Conservation (phyloP, 1,284 basidiomycete genomes). For the Malassezia arunalokei region DNA sequence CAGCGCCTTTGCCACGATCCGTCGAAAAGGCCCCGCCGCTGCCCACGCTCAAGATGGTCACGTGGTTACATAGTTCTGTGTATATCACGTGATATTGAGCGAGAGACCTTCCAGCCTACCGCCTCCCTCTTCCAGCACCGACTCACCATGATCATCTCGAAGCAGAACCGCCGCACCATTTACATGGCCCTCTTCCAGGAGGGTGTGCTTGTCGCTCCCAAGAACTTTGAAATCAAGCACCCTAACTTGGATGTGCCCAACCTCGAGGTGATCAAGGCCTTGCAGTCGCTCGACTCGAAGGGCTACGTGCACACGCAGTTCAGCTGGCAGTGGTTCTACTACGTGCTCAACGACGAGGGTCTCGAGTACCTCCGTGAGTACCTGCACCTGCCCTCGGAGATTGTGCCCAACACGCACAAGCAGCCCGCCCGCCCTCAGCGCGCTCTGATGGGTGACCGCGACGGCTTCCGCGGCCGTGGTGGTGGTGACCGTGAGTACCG, state of each 20-base stretch:
- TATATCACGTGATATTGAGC: neutral
- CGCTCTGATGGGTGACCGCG: slow-evolving; percentile 33
- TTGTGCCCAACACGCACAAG: slow-evolving; percentile 46
- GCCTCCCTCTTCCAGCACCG: neutral
- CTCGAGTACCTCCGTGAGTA: slow-evolving; percentile 46
- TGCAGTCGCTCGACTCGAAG: slow-evolving; percentile 91
- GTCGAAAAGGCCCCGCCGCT: no score
- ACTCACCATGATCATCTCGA: slow-evolving; percentile 42
- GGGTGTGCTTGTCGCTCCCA: slow-evolving; percentile 95
- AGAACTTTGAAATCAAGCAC: slow-evolving; percentile 96
- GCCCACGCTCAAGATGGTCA: no score
- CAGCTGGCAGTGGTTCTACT: slow-evolving; percentile 50
- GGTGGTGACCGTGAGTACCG: slow-evolving; percentile 45
- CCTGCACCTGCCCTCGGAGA: slow-evolving; percentile 46
- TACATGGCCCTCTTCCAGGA: slow-evolving; percentile 46
- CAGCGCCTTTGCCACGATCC: no score
- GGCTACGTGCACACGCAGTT: slow-evolving; percentile 90
- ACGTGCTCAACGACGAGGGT: slow-evolving; percentile 45
- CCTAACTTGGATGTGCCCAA: slow-evolving; percentile 94
- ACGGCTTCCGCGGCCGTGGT: slow-evolving; percentile 36
- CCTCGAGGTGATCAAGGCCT: slow-evolving; percentile 96
- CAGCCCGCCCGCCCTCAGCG: slow-evolving; percentile 42
- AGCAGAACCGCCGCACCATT: slow-evolving; percentile 45
- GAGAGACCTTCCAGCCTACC: neutral
- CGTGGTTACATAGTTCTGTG: no score